Evolutionary conservation across 2,329 filamentous ascomycete genomes (phyloP).

Genomic region (Aspergillus sp.): DNA sequence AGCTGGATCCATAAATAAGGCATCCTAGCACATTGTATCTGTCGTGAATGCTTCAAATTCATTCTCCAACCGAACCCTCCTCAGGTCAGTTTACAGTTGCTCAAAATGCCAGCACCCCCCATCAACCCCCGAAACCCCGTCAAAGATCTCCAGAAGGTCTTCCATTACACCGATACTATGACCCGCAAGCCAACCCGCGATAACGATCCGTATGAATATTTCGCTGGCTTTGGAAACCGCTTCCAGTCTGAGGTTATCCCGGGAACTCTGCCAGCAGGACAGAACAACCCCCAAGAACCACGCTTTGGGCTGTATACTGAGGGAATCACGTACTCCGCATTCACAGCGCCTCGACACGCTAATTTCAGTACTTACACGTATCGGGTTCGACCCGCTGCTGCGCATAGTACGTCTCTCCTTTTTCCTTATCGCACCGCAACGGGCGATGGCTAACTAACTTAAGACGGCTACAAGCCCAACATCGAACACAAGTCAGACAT

Average conservation of each 20-base stretch:
- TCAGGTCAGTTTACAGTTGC: too few species aligned
- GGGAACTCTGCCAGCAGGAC: constrained; percentile 22
- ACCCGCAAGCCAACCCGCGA: constrained; percentile 21
- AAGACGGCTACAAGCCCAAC: constrained; percentile 31
- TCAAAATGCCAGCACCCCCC: constrained; percentile 2
- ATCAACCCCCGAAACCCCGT: constrained; percentile 13
- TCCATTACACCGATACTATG: constrained; percentile 24
- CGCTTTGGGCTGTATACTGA: constrained; percentile 26
- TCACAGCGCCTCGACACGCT: constrained; percentile 17
- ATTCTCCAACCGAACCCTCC: too few species aligned
- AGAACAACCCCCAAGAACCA: constrained; percentile 26
- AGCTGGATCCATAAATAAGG: too few species aligned
- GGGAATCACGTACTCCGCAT: constrained; percentile 22
- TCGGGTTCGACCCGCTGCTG: constrained; percentile 19
- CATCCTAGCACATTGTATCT: too few species aligned
- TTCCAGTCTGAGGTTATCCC: constrained; percentile 26
- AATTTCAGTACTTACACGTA: constrained; percentile 25
- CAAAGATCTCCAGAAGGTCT: constrained; percentile 22
- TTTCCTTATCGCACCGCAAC: neutral
- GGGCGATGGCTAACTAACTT: neutral
- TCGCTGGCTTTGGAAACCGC: constrained; percentile 23
- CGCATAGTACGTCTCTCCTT: constrained; percentile 14
- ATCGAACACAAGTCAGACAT: constrained; percentile 29
- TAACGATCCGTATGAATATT: constrained; percentile 24
- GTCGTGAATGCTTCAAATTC: too few species aligned